A percentile compares a stretch with the other conserved stretches of the same genome.
Conservation (phyloP, 2,329 filamentous ascomycete genomes). For the Colletotrichum theobromicola region DNA sequence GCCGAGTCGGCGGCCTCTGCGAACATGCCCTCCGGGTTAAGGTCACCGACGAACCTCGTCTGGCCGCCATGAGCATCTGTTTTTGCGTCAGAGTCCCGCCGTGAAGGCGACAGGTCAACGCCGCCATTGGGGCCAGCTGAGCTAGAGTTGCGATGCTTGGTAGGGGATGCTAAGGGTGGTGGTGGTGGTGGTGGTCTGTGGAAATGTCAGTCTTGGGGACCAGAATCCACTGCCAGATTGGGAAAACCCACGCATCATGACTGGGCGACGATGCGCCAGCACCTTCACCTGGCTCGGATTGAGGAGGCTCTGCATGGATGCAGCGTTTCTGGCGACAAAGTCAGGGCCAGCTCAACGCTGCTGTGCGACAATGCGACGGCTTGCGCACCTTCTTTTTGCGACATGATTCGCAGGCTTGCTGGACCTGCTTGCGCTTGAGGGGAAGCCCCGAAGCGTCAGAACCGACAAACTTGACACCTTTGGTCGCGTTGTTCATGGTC, state of each 20-base stretch:
- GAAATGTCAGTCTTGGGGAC: neutral
- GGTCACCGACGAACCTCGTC: conserved; percentile 59
- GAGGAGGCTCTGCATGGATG: conserved; percentile 41
- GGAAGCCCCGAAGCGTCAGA: conserved; percentile 59
- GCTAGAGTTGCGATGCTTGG: neutral
- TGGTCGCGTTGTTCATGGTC: conserved; percentile 20
- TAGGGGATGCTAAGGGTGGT: neutral
- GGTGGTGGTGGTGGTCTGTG: neutral
- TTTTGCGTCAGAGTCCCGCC: neutral
- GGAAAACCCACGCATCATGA: conserved; percentile 15
- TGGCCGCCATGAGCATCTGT: conserved; percentile 8
- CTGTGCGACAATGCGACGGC: neutral
- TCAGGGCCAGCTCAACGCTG: neutral
- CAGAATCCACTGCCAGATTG: conserved; percentile 10
- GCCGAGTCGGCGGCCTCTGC: conserved; percentile 54
- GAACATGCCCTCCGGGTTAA: conserved; percentile 66
- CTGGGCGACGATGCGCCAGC: neutral
- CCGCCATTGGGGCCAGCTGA: neutral
- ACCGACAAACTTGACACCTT: conserved; percentile 60
- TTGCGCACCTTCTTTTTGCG: conserved; percentile 57
- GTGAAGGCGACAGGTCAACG: neutral
- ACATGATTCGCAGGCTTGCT: conserved; percentile 61
- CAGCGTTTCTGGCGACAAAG: conserved; percentile 44
- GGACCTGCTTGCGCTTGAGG: conserved; percentile 64
- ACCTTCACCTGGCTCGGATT: neutral